Conservation (phyloP, 2,329 filamentous ascomycete genomes). For the Xylogone sp. region DNA sequence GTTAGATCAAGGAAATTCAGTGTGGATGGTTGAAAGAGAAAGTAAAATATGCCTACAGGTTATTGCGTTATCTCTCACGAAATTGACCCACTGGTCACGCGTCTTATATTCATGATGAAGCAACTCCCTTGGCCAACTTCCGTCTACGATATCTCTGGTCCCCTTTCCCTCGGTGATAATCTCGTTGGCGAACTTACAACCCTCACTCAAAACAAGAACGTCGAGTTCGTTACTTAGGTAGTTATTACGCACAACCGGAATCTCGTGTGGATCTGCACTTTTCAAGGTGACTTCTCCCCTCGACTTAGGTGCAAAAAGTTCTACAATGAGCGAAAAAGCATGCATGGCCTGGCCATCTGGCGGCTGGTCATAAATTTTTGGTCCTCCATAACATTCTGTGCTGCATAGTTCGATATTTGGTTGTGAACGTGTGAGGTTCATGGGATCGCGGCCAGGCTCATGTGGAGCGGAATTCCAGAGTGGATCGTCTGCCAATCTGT, state of each 20-base stretch:
- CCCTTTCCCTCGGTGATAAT: constrained; percentile 53
- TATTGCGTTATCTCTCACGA: constrained; percentile 55
- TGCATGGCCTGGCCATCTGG: constrained; percentile 47
- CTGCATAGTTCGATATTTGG: constrained; percentile 61
- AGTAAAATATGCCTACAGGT: constrained; percentile 44
- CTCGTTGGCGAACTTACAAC: constrained; percentile 55
- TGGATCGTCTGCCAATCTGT: constrained; percentile 49
- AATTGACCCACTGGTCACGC: constrained; percentile 54
- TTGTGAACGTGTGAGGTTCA: constrained; percentile 53
- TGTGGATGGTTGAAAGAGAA: neutral
- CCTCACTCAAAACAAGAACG: constrained; percentile 54
- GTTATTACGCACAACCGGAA: constrained; percentile 55
- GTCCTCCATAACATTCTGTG: constrained; percentile 58
- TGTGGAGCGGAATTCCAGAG: constrained; percentile 50
- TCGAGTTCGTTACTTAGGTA: constrained; percentile 56
- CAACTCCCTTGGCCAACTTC: constrained; percentile 51
- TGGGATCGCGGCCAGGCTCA: constrained; percentile 52
- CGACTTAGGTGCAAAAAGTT: constrained; percentile 55
- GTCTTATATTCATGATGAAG: constrained; percentile 49
- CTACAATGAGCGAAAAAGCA: constrained; percentile 54
- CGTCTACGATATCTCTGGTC: constrained; percentile 56
- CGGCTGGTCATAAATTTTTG: constrained; percentile 52
- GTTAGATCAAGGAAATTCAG: neutral
- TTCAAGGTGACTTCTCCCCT: constrained; percentile 51
- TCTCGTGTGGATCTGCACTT: constrained; percentile 42